These are phyloP conservation scores for Calonectria pseudoreteaudii DNA, from an alignment of 2,329 filamentous ascomycete species.

Conservation along the genomic window DNA sequence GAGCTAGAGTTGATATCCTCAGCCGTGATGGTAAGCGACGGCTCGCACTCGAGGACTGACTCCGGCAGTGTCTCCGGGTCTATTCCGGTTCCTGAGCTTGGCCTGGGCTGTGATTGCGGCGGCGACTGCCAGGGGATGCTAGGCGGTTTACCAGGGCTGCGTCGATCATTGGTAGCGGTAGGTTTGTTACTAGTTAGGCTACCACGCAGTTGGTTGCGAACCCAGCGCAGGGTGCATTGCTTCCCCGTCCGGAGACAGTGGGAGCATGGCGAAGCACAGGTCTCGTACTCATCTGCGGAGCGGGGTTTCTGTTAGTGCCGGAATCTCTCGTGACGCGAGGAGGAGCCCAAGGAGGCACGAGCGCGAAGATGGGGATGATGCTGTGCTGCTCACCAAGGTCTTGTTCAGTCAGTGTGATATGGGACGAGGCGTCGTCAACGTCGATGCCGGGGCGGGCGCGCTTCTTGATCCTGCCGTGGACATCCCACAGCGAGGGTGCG, in stretches of 20 bases:
- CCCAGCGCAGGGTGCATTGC: constrained; percentile 43
- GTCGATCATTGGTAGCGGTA: constrained; percentile 25
- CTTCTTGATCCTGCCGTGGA: constrained; percentile 36
- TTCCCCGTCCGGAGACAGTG: constrained; percentile 42
- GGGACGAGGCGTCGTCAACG: not conserved
- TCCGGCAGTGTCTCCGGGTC: not conserved
- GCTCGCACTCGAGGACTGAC: not conserved
- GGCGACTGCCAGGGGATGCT: constrained; percentile 13
- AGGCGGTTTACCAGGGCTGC: constrained; percentile 36
- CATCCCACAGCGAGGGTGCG: constrained; percentile 42
- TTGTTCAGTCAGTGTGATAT: constrained; percentile 37
- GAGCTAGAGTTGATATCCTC: not conserved
- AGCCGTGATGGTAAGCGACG: not conserved
- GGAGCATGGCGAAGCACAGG: constrained; percentile 39
- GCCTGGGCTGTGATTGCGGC: constrained; percentile 19
- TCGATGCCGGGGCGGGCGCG: constrained; percentile 32
- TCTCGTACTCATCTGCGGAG: constrained; percentile 39
- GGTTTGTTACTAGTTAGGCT: constrained; percentile 28
- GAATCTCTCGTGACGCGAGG: constrained; percentile 16
- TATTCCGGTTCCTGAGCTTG: not conserved
- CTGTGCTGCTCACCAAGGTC: constrained; percentile 39
- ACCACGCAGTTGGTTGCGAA: constrained; percentile 40
- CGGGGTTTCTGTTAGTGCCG: constrained; percentile 9
- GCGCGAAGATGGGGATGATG: not conserved
- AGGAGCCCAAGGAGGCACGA: not conserved